A percentile compares a stretch with the other conserved stretches of the same genome.
phyloP scores from a whole-genome alignment of 2,329 filamentous ascomycete species.

The Penicillium sp. region DNA sequence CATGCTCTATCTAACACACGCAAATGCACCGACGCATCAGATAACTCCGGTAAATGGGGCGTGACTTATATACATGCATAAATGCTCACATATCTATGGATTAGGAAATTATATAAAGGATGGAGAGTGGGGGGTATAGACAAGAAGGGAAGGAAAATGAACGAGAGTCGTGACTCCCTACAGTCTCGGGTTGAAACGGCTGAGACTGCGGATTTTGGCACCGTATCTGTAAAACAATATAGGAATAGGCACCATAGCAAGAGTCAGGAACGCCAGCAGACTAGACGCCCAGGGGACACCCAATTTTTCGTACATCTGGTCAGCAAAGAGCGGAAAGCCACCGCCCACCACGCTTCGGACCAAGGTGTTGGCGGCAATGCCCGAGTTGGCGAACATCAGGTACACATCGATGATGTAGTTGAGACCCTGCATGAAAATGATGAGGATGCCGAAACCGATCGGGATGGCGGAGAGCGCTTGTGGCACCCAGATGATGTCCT shows the following conservation, averaged over 20 bases:
- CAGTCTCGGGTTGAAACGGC: slow-evolving; percentile 30
- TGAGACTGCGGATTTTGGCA: slow-evolving; percentile 40
- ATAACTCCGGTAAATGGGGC: not conserved
- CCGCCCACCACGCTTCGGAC: slow-evolving; percentile 32
- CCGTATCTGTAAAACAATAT: slow-evolving; percentile 49
- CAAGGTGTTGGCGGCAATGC: slow-evolving; percentile 37
- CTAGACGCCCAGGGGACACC: slow-evolving; percentile 40
- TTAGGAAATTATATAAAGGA: not conserved
- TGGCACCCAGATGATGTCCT: slow-evolving; percentile 42
- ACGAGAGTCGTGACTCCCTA: not conserved
- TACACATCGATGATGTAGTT: slow-evolving; percentile 44
- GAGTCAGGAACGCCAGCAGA: slow-evolving; percentile 35
- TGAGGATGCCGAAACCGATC: slow-evolving; percentile 41
- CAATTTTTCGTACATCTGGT: slow-evolving; percentile 36
- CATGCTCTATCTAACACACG: not conserved
- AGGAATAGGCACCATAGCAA: slow-evolving; percentile 45
- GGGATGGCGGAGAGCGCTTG: slow-evolving; percentile 43
- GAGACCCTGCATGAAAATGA: slow-evolving; percentile 43
- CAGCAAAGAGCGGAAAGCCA: slow-evolving; percentile 32
- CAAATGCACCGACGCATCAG: not conserved
- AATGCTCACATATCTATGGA: not conserved
- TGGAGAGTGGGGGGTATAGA: not conserved
- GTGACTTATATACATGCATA: not conserved
- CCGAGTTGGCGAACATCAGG: slow-evolving; percentile 36
- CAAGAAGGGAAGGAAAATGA: not conserved